Evolutionary conservation across 2,329 filamentous ascomycete genomes (phyloP).

Genomic region (Corynespora cassiicola): DNA sequence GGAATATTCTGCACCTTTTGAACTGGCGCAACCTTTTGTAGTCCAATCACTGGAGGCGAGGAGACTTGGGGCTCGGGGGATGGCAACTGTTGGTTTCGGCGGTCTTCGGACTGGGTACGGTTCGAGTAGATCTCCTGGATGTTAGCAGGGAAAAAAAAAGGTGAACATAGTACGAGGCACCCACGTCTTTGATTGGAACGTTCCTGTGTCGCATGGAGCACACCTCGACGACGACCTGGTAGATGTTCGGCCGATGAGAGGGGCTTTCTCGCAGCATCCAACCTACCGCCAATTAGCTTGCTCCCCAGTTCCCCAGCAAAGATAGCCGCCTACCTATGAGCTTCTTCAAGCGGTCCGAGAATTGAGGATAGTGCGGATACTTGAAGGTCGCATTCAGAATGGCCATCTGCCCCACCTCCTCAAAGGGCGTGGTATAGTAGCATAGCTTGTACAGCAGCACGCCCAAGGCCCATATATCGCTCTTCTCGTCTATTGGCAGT

Average conservation of each 20-base stretch:
- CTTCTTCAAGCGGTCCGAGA: slow-evolving; percentile 88
- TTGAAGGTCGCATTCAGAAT: slow-evolving; percentile 96
- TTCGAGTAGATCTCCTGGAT: slow-evolving; percentile 55
- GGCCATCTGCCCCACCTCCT: slow-evolving; percentile 95
- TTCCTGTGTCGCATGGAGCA: slow-evolving; percentile 89
- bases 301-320: background rate
- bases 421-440: slow-evolving; percentile 98
- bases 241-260: slow-evolving; percentile 84
- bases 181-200: slow-evolving; percentile 86
- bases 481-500: slow-evolving; percentile 97
- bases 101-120: slow-evolving; percentile 69
- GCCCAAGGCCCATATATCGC: slow-evolving; percentile 96
- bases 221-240: slow-evolving; percentile 85
- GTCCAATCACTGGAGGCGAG: slow-evolving; percentile 72
- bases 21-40: slow-evolving; percentile 78
- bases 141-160: slow-evolving; percentile 29
- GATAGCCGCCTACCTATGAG: slow-evolving; percentile 73
- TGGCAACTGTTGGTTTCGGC: slow-evolving; percentile 66
- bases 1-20: slow-evolving; percentile 77
- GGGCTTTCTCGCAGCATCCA: slow-evolving; percentile 91
- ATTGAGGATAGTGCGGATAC: slow-evolving; percentile 85
- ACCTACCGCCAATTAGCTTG: slow-evolving; percentile 57
- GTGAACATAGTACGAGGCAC: slow-evolving; percentile 3
- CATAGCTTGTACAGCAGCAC: slow-evolving; percentile 97
- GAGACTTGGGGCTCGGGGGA: slow-evolving; percentile 59